Percentiles rank a stretch among this genome's conserved stretches.
phyloP scores from a whole-genome alignment of 2,329 filamentous ascomycete genomes.

The Orbilia quercus region DNA sequence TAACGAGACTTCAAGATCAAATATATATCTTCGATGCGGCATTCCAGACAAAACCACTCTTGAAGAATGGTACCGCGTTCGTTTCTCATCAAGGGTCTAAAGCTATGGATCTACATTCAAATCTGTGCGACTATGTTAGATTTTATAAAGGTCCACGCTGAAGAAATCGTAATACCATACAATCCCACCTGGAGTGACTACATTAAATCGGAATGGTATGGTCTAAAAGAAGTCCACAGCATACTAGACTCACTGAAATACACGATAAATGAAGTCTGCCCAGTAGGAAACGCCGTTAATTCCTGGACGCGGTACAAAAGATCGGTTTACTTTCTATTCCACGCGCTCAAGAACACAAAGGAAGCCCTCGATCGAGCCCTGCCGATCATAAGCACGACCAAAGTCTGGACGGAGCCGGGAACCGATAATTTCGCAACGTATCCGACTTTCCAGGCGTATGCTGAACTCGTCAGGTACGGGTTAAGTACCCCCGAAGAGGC shows the following conservation, averaged over 20 bases:
- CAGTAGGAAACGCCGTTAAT: neutral
- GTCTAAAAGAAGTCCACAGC: constrained; percentile 2
- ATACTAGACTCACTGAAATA: constrained; percentile 10
- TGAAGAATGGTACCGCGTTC: too few species aligned
- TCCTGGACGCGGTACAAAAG: neutral
- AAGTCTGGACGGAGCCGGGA: neutral
- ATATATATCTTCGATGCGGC: too few species aligned
- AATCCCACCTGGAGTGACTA: constrained; percentile 8
- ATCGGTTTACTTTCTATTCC: neutral
- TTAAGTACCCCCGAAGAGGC: too few species aligned
- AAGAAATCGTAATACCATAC: neutral
- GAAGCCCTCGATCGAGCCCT: neutral
- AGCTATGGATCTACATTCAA: too few species aligned
- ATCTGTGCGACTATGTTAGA: too few species aligned
- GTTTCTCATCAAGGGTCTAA: too few species aligned
- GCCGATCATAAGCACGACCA: neutral
- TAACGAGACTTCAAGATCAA: too few species aligned
- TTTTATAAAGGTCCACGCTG: neutral
- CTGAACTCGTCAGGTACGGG: too few species aligned
- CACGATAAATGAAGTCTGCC: constrained; percentile 4
- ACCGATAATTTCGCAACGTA: too few species aligned
- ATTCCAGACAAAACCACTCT: too few species aligned
- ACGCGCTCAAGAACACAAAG: neutral
- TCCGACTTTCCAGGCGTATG: too few species aligned
- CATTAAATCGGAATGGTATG: neutral